These are phyloP conservation scores for Russula abietina DNA, from an alignment of 768 basidiomycete species.

Conservation along the genomic window DNA sequence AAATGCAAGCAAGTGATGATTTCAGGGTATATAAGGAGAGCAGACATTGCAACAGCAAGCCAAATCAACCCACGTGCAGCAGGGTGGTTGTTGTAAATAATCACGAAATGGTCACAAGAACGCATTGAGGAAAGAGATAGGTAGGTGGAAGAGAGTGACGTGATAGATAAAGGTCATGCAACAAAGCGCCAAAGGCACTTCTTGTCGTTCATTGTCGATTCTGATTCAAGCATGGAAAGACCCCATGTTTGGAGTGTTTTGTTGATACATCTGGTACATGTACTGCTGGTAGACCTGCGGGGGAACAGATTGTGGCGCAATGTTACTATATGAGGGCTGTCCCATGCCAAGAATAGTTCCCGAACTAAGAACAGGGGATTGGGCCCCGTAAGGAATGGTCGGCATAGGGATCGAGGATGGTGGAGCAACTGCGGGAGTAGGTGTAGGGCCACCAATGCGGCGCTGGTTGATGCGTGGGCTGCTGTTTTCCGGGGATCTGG, in stretches of 20 bases:
- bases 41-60: slow-evolving; percentile 20
- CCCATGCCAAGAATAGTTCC: slow-evolving; percentile 56
- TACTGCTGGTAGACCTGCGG: slow-evolving; percentile 71
- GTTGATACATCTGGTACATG: slow-evolving; percentile 76
- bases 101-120: slow-evolving; percentile 11
- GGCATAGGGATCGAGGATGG: slow-evolving; percentile 27
- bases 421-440: slow-evolving; percentile 28
- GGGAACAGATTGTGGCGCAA: slow-evolving; percentile 51
- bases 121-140: slow-evolving; percentile 11
- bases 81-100: slow-evolving; percentile 20
- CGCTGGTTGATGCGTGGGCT: slow-evolving; percentile 47
- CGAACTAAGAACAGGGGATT: slow-evolving; percentile 57
- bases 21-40: slow-evolving; percentile 22
- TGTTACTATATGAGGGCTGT: slow-evolving; percentile 57
- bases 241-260: slow-evolving; percentile 73
- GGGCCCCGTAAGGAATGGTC: slow-evolving; percentile 48
- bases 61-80: slow-evolving; percentile 17
- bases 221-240: slow-evolving; percentile 44
- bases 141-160: slow-evolving; percentile 18
- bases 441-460: slow-evolving; percentile 38
- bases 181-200: slow-evolving; percentile 1
- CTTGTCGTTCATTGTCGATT: slow-evolving; percentile 18
- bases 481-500: slow-evolving; percentile 44
- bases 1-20: slow-evolving; percentile 24
- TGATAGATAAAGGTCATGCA: slow-evolving; percentile 21